Conservation (phyloP, 2,329 filamentous ascomycete genomes). For the Diplocarpon rosae region DNA sequence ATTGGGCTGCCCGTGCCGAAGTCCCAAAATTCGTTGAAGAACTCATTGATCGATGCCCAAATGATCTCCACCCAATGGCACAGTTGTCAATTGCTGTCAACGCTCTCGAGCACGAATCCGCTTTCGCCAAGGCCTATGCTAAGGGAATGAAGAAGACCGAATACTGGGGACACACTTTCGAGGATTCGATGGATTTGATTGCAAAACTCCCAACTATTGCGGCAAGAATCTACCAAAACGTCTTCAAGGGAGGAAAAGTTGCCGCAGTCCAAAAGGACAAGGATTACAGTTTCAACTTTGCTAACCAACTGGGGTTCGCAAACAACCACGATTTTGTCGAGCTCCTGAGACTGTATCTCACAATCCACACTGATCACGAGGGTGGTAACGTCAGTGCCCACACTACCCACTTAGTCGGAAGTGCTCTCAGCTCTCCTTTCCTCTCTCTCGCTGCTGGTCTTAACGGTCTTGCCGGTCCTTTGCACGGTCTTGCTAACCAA, state of each 20-base stretch:
- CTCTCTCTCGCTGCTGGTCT: constrained; percentile 93
- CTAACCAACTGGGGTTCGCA: constrained; percentile 96
- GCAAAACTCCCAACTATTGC: constrained; percentile 98
- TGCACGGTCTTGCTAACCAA: constrained; percentile 99
- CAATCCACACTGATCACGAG: constrained; percentile 99
- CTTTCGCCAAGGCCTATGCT: constrained; percentile 96
- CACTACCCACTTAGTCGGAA: constrained; percentile 96
- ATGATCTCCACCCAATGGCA: constrained; percentile 98
- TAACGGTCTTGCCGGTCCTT: constrained; percentile 94
- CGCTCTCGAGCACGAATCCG: constrained; percentile 95
- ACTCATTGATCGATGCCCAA: constrained; percentile 99
- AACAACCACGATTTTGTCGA: constrained; percentile 95
- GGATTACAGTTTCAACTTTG: constrained; percentile 99
- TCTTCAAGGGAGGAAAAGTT: constrained; percentile 99
- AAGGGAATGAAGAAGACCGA: constrained; percentile 99
- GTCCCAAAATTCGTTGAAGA: constrained; percentile 98
- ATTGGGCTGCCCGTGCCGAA: constrained; percentile 96
- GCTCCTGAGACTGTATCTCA: constrained; percentile 97
- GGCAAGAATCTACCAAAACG: constrained; percentile 98
- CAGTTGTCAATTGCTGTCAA: constrained; percentile 98
- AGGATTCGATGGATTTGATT: constrained; percentile 99
- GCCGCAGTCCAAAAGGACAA: constrained; percentile 93
- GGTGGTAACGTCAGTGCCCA: constrained; percentile 98
- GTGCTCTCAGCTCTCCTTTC: constrained; percentile 92
- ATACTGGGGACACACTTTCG: constrained; percentile 99